Evolutionary conservation across 768 basidiomycete genomes (phyloP), one percentile per base, ranked within the genome.

Genomic region (Nidularia pulvinata): DNA sequence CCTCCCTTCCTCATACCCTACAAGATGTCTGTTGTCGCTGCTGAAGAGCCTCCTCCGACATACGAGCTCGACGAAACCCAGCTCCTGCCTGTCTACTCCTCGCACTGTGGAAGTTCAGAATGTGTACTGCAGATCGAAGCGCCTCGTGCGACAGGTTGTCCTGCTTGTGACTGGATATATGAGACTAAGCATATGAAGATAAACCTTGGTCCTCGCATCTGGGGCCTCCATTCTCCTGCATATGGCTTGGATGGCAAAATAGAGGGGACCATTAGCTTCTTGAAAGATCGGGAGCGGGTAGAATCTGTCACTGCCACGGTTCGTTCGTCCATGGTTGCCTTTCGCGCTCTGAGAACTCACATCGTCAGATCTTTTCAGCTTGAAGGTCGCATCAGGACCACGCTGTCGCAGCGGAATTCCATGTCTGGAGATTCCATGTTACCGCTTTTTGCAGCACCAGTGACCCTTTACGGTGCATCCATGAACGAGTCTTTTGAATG

Each of bases 221-320:
- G 72, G 71, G 69, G 68, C 13, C 61, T 73, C 3, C 57, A 61
- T 45, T 60, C 68, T 22, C 77, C 79, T 7, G 67, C 68, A 14
- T 81, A 79, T 59, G 79, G 80, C 22, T 59, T 67, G 36, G 67
- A 73, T 30, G 74, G 71, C 7, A 59, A 61, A 14, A 68, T 79
- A n/a, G 69, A 76, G 35, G 79, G 78, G 14, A 54, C 63, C 25
- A 54, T 80, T 3, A 60, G 55, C 19, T 67, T 80, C 50, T 62
- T 56, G 16, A 66, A 67, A 42, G 62, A 66, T 22, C 69, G 69
- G 51, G 65, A 66, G n/a, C 68, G 71, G 42, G 67, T 78, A 4
- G 61, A 66, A 36, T 65, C 68, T 13, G 59, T 81, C 42, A 69
- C 69, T 7, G 70, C 68, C 6, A 71, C 71, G 49, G 78, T 81